Base-by-base conservation (phyloP, 768 basidiomycete genomes). In the Termitomyces sp. region DNA sequence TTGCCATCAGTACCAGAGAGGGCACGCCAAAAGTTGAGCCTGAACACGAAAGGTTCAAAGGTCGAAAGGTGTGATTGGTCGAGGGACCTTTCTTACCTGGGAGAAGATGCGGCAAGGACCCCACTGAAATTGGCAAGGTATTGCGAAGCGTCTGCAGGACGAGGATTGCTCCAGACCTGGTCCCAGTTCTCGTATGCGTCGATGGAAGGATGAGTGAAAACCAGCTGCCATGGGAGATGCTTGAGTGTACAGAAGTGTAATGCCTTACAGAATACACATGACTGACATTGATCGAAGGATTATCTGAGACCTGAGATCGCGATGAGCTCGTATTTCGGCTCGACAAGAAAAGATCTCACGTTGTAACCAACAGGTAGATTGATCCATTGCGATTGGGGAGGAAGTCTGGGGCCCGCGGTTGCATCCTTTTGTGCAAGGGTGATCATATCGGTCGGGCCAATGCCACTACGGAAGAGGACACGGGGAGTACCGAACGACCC, bases 131-230 rank as follows among this genome's bases (percentile, higher is more conserved):
- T 68, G 38, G 67, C 65, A 31, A 81, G 68, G 61, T 85, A 86
- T 62, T 83, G 81, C 10, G 73, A 71, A 12, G 79, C 78, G 60
- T 86, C 84, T 3, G 82, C 81, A 8, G 78, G 65, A 19, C 78
- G 74, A 26, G 84, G 84, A 66, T 71, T 69, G 33, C 69, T 67
- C 81, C 80, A 84, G 3, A 84, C 79, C 40, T 76, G 61, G 2
- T 77, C 78, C 84, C 84, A 86, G 67, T 84, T 85, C n/a, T 85
- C 81, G 63, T 85, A 85, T 1, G 81, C 76, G 62, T 85, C 81
- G 58, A 86, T 73, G 40, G 72, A 72, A 2, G 84, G 83, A 65
- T 85, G 84, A 5, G 81, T 84, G 71, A 86, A 85, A 21, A 85
- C 80, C 62, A 85, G 67, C 79, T 82, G 55, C 38, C 28, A 19